Percentiles rank a stretch among this genome's conserved stretches.
Conservation (phyloP, 495 filamentous ascomycete species). For the Aspergillus cavernicola region DNA sequence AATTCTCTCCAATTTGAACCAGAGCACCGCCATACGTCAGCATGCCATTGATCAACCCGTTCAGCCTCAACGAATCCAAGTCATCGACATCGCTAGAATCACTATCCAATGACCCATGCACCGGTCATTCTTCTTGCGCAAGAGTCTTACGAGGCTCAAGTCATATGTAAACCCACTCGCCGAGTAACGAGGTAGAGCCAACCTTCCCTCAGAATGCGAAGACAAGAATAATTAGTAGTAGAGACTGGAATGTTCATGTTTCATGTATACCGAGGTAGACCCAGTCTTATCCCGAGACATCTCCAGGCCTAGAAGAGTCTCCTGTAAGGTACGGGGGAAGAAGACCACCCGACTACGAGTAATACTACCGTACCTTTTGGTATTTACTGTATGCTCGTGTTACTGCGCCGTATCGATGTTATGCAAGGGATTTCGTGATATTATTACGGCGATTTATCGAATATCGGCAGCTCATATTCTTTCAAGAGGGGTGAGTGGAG, state of each 20-base stretch:
- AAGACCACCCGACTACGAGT: too few relatives aligned
- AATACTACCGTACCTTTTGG: too few relatives aligned
- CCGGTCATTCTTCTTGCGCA: not conserved
- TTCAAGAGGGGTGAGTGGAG: conserved; percentile 9
- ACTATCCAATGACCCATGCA: not conserved
- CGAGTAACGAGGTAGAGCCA: not conserved
- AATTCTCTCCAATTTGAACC: too few relatives aligned
- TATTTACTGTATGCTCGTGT: too few relatives aligned
- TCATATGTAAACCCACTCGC: not conserved
- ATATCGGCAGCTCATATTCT: not conserved
- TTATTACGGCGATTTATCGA: not conserved
- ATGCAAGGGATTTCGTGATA: not conserved
- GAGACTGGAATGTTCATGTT: not conserved
- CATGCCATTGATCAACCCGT: not conserved
- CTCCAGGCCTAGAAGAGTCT: conserved; percentile 7
- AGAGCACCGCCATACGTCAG: not conserved
- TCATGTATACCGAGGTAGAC: conserved; percentile 1
- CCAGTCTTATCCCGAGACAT: conserved; percentile 11
- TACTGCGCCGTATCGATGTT: not conserved
- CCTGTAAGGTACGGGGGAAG: conserved; percentile 18
- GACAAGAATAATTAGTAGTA: too few relatives aligned
- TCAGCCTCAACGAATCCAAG: not conserved
- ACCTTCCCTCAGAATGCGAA: too few relatives aligned
- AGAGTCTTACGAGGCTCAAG: not conserved
- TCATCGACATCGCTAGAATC: too few relatives aligned